Evolutionary conservation across 139 green algal species (phyloP).

Genomic region (Micractinium conductrix): DNA sequence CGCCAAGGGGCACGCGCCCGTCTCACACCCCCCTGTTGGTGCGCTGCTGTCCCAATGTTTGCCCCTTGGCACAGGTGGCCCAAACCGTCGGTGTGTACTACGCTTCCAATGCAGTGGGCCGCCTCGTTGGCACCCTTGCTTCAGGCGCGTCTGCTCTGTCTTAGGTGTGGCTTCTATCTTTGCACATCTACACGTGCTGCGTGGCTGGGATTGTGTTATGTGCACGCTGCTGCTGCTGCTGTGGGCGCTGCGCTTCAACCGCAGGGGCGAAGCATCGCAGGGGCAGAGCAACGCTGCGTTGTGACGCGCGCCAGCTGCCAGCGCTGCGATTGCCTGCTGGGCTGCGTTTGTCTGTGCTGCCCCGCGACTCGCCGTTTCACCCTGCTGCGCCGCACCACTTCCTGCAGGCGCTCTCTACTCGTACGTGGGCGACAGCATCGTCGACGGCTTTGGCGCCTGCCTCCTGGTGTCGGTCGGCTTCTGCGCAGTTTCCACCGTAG

Average conservation of each 20-base stretch:
- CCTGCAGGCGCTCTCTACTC: constrained; percentile 70
- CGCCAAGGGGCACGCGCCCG: too few relatives aligned
- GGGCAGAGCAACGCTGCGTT: too few relatives aligned
- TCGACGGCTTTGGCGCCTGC: constrained; percentile 80
- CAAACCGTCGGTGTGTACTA: constrained; percentile 92
- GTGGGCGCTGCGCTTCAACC: not conserved
- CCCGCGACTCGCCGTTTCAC: not conserved
- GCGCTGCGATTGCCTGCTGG: too few relatives aligned
- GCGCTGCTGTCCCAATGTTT: too few relatives aligned
- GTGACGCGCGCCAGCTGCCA: not conserved
- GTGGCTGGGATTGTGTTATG: too few relatives aligned
- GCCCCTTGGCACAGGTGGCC: constrained; percentile 69
- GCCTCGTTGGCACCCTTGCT: constrained; percentile 78
- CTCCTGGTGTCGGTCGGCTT: constrained; percentile 75
- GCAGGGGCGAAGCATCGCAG: too few relatives aligned
- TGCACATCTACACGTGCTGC: too few relatives aligned
- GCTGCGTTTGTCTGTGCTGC: not conserved
- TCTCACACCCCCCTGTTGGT: too few relatives aligned
- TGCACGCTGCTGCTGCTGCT: too few relatives aligned
- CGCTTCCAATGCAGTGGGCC: constrained; percentile 81
- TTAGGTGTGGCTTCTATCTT: too few relatives aligned
- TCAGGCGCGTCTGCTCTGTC: too few relatives aligned
- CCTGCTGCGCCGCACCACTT: not conserved
- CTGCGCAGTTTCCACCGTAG: constrained; percentile 41
- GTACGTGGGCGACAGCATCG: constrained; percentile 60